A percentile compares a stretch with the other conserved stretches of the same genome.
phyloP scores from a whole-genome alignment of 2,329 filamentous ascomycete genomes.

The Seiridium unicorne region DNA sequence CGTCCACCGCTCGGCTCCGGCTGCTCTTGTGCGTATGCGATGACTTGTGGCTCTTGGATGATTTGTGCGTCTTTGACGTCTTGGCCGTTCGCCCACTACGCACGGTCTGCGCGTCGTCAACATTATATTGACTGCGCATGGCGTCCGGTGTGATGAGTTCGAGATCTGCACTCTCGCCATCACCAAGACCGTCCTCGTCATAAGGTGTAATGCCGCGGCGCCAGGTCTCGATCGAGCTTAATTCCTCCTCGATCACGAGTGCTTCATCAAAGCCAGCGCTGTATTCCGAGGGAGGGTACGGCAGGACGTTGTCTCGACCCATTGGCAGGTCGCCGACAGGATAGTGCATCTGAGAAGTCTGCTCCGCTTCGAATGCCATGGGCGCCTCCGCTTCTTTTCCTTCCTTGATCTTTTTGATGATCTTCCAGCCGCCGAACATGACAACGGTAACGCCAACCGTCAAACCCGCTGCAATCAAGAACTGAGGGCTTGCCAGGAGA shows the following conservation, averaged over 20 bases:
- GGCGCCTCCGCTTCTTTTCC: conserved; percentile 22
- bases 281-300: conserved; percentile 10
- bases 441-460: conserved; percentile 93
- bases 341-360: conserved; percentile 19
- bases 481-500: conserved; percentile 85
- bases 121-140: conserved; percentile 37
- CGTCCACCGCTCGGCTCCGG: background rate
- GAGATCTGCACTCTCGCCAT: conserved; percentile 27
- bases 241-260: conserved; percentile 54
- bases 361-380: conserved; percentile 26
- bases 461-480: conserved; percentile 87
- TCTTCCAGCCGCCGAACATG: conserved; percentile 95
- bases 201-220: conserved; percentile 52
- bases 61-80: conserved; percentile 27
- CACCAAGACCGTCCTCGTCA: conserved; percentile 45
- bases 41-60: conserved; percentile 26
- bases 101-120: conserved; percentile 33
- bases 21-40: conserved; percentile 2
- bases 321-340: conserved; percentile 22
- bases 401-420: conserved; percentile 79
- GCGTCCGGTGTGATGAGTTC: conserved; percentile 59
- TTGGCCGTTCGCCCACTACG: conserved; percentile 25
- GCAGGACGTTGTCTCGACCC: background rate
- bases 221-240: conserved; percentile 59
- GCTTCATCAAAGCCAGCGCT: conserved; percentile 49